Base-by-base conservation (phyloP, 805 yeast genomes). In the Lachancea nothofagi region DNA sequence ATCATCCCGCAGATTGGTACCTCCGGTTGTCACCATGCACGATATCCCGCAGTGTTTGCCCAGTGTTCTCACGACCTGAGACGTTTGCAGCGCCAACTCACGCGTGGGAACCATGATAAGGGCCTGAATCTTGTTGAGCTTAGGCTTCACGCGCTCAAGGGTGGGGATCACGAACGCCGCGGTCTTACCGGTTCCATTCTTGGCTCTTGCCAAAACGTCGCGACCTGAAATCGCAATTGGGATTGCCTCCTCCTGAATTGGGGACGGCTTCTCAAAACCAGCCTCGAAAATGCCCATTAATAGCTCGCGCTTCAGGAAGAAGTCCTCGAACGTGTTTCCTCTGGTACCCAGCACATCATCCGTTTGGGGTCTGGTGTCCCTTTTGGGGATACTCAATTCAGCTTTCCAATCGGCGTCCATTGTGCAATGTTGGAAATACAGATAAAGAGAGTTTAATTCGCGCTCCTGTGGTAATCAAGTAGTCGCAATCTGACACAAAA, bases 231-330 rank as follows among this genome's bases (percentile, higher is more conserved):
- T 72, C 0, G 97, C 96, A 56, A 87, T 86, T 2, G 98, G 98
- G 42, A 93, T 93, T 6, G 95, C 78, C 62, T 89, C 97, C 66
- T 90, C 97, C 66, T 93, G 98, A 59, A 93, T 88, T 14, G 98
- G 98, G 22, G 96, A 85, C 5, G 98, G 98, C 58, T 84, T 87
- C 63, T 93, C 98, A 59, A 93, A 93, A 36, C 98, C 98, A 1
- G 97, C 97, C 65, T 93, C 98, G 62, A 89, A 93, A 49, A 93
- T 90, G 25, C 98, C 98, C 98, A 93, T 93, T 59, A 93, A 70
- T 44, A 93, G 72, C 59, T 93, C 96, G 65, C 98, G 79, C 63
- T 87, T 88, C 53, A 93, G 75, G 56, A 79, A 80, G 66, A 89
- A 87, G 59, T 88, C 95, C 65, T 93, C 98, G 59, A 93, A 93